These are phyloP conservation scores for Collybia nuda DNA, from an alignment of 768 basidiomycete genomes.

Conservation along the genomic window DNA sequence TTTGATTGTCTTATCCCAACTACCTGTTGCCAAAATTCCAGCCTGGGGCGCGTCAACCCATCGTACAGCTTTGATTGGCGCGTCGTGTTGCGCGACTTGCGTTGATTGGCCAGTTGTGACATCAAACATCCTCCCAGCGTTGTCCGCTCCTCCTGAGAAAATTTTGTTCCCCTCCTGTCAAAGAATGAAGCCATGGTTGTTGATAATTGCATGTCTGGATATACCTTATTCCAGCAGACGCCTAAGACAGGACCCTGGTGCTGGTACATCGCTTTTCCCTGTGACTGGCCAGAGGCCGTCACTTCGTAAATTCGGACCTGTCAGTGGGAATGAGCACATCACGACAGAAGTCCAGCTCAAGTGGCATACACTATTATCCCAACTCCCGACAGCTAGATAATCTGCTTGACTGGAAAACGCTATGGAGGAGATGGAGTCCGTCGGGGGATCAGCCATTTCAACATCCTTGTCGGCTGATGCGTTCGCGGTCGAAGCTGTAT, in stretches of 20 bases:
- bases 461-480: conserved; percentile 43
- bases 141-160: conserved; percentile 92
- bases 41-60: conserved; percentile 78
- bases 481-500: neutral
- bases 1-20: conserved; percentile 98
- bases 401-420: conserved; percentile 85
- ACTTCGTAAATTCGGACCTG: conserved; percentile 95
- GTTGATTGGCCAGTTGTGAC: conserved; percentile 75
- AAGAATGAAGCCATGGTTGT: conserved; percentile 3
- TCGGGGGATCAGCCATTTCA: conserved; percentile 77
- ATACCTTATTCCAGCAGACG: conserved; percentile 89
- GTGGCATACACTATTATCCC: conserved; percentile 83
- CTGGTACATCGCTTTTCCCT: conserved; percentile 86
- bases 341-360: neutral
- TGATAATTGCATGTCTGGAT: conserved; percentile 16
- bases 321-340: conserved; percentile 6
- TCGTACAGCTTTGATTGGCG: conserved; percentile 78
- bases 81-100: conserved; percentile 91
- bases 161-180: conserved; percentile 87
- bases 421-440: conserved; percentile 85
- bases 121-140: conserved; percentile 92
- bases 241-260: conserved; percentile 90
- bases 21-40: conserved; percentile 86
- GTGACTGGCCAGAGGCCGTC: conserved; percentile 71
- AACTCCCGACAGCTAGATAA: conserved; percentile 88